Base-by-base conservation (phyloP, 106 monocot genomes). In the Acorus calamus region DNA sequence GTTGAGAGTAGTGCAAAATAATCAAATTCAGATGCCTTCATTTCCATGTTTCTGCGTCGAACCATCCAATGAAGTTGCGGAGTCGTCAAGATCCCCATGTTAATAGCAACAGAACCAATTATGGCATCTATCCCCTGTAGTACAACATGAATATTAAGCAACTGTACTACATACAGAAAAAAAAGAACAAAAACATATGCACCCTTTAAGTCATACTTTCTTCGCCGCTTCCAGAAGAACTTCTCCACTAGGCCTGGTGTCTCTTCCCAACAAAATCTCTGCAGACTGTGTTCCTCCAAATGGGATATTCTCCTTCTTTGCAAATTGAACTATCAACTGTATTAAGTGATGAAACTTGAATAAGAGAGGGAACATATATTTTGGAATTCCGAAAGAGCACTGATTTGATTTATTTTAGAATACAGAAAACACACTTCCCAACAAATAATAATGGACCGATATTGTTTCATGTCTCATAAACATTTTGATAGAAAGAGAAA, bases 41-140 rank as follows among this genome's bases (percentile, higher is more conserved):
- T 58, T 49, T 87, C 82, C 66, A 77, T 79, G 66, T 94, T 94
- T 69, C 76, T 87, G 52, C 73, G 69, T 54, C 86, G 56, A 66
- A 90, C 94, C 75, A 94, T 90, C 94, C 94, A 94, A 78, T 94
- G 94, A 65, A 94, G 86, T 76, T 94, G 89, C 41, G 94, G 90
- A 7, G 94, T 94, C 47, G 94, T 90, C 49, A 94, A 65, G 57
- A 94, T 72, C 13, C 94, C 89, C 94, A 94, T 87, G 63, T 94
- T 80, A 57, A 84, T 14, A 72, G 84, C 82, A 49, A 73, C 71
- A 42, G 80, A 77, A 70, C 94, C 87, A 78, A 84, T 65, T 46
- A 94, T 74, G 56, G 80, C 57, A 71, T 63, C 76, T 57, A 94
- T 80, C 42, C 94, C 94, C 90, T 94, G 61, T 28, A 66, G 55